These are phyloP conservation scores for Xylaria scruposa DNA, from an alignment of 495 filamentous ascomycete species.

Conservation along the genomic window DNA sequence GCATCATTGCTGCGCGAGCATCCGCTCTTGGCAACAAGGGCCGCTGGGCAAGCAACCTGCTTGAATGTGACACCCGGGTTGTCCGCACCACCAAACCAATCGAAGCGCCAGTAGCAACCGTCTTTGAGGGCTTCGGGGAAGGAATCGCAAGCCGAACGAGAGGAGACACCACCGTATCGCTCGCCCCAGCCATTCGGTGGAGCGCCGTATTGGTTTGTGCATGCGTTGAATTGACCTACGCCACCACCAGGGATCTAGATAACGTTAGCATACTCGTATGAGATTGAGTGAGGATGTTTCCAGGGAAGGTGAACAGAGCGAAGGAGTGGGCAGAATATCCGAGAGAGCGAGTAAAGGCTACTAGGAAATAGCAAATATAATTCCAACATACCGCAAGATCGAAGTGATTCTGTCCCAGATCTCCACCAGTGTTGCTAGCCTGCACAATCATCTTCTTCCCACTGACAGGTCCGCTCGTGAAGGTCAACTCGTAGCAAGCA, in stretches of 20 bases:
- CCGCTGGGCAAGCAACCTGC: slow-evolving; percentile 66
- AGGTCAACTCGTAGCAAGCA: slow-evolving; percentile 71
- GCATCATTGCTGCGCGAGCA: slow-evolving; percentile 44
- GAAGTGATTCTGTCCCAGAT: slow-evolving; percentile 66
- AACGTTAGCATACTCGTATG: background rate
- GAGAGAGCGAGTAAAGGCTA: background rate
- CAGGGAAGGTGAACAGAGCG: background rate
- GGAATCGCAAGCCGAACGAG: slow-evolving; percentile 56
- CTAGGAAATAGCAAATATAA: background rate
- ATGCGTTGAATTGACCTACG: slow-evolving; percentile 69
- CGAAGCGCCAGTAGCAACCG: slow-evolving; percentile 74
- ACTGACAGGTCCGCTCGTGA: slow-evolving; percentile 61
- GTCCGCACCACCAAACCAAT: slow-evolving; percentile 68
- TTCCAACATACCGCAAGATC: slow-evolving; percentile 58
- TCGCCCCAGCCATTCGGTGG: slow-evolving; percentile 65
- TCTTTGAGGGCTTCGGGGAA: slow-evolving; percentile 64
- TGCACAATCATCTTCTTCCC: slow-evolving; percentile 73
- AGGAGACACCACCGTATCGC: slow-evolving; percentile 66
- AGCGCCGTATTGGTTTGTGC: slow-evolving; percentile 66
- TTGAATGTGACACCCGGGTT: slow-evolving; percentile 65
- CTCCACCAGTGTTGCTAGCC: slow-evolving; percentile 69
- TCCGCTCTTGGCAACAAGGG: slow-evolving; percentile 60
- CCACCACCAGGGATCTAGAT: slow-evolving; percentile 68
- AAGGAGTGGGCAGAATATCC: slow-evolving; percentile 49
- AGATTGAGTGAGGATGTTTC: background rate